Evolutionary conservation across 495 filamentous ascomycete genomes (phyloP), one percentile per base, ranked within the genome.

Genomic region (Pseudoneurospora amorphoporcata): DNA sequence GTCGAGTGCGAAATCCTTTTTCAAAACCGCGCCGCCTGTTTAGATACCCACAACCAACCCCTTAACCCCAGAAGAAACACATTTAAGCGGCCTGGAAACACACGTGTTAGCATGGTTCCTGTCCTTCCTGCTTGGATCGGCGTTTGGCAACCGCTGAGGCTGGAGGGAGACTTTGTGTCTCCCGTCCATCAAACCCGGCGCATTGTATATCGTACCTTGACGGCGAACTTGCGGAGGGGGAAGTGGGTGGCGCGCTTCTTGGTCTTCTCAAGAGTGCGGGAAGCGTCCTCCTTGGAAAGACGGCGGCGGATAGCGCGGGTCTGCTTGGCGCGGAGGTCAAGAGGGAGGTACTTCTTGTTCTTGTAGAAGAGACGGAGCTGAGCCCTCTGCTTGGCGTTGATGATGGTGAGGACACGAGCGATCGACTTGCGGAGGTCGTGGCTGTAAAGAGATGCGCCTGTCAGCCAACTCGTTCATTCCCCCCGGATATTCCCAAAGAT

Each of bases 321-420:
- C 86, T 92, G 88, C 91, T 98, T 97, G 81, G 93, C 87, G 82
- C 95, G 92, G 86, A 99, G 93, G 84, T 98, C 95, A 79, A 98
- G 93, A 72, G 94, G 94, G 47, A 94, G 86, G 89, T 97, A 98
- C 88, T 98, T 98, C 92, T 98, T 98, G 89, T 89, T 90, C 89
- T 97, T 95, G 90, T 99, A 99, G 91, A 98, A 98, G 76, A 99
- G 86, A 81, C 95, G 95, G 79, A 99, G 92, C 86, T 98, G 95
- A 71, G 93, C 87, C 81, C 95, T 90, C 88, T 98, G 96, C 89
- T 95, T 98, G 84, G 92, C 90, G 89, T 98, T 98, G 91, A 98
- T 97, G 88, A 98, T 90, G 82, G 95, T 99, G 76, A 98, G 90
- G 85, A 97, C 92, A 77, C 94, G 94, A 82, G 95, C 96, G 83